Base-by-base conservation (phyloP, 441 rosid species). In the Erodium moschatum region DNA sequence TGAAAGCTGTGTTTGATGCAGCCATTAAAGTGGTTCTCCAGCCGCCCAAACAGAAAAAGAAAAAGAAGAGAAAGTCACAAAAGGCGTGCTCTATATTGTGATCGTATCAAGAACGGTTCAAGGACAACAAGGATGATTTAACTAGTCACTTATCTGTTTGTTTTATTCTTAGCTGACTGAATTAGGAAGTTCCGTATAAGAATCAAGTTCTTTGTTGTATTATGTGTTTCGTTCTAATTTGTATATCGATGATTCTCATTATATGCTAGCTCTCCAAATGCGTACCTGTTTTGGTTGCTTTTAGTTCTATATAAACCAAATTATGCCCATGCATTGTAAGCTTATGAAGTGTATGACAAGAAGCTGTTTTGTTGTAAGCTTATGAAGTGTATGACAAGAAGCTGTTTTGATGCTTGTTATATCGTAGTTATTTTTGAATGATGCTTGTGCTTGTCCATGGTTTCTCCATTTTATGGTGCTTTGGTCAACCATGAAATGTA, bases 1-100 rank as follows among this genome's bases (percentile, higher is more conserved):
- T 92, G 74, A 92, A 92, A 84, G 94, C 89, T 0, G 96, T 92
- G 73, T 92, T 92, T 77, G 98, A 92, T 78, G 92, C 96, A 0
- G 97, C 98, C 77, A 92, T 92, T 73, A 87, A 85, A 77, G 91
- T 90, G 64, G 98, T 90, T 78, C 94, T 92, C 65, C 98, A 92
- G 83, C 97, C 98, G 13, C 91, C 92, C 0, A 89, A 92, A 74
- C 90, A 86, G 82, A 92, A 83, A 85, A 91, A 81, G 88, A 89
- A 72, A 79, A 92, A 88, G 91, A 92, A 88, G 87, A 86, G 90
- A 77, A 84, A 78, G 83, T 70, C 87, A 42, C 92, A 82, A 13
- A 85, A 79, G 82, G 81, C 80, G 10, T 92, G 97, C 83, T 83
- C 96, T 21, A 85, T 92, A 80, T 74, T 89, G 79, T 92, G 87